Conservation (phyloP, 257 asterid genomes). For the Salvia splendens region DNA sequence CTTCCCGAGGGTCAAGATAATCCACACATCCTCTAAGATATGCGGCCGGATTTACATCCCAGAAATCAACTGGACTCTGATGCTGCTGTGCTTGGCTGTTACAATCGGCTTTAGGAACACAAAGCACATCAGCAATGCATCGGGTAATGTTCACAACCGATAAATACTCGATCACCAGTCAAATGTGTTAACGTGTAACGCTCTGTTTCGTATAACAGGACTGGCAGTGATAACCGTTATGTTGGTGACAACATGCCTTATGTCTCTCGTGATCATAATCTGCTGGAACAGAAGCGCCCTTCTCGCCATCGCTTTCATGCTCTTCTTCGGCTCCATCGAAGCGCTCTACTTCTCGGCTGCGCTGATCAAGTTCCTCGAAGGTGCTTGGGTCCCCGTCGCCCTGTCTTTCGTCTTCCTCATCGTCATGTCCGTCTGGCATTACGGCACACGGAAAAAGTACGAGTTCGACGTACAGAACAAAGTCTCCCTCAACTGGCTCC, state of each 20-base stretch:
- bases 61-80: constrained; percentile 86
- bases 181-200: no score
- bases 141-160: constrained; percentile 49
- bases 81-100: constrained; percentile 88
- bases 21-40: constrained; percentile 79
- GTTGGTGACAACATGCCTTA: constrained; percentile 89
- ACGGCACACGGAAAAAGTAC: constrained; percentile 73
- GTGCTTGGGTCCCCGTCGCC: constrained; percentile 95
- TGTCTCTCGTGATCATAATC: constrained; percentile 76
- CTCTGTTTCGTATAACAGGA: constrained; percentile 43
- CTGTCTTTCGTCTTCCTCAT: constrained; percentile 65
- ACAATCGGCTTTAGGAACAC: constrained; percentile 87
- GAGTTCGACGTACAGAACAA: constrained; percentile 91
- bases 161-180: neutral
- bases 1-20: constrained; percentile 78
- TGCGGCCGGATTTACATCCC: constrained; percentile 93
- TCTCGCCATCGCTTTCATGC: constrained; percentile 62
- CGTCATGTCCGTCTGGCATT: constrained; percentile 79
- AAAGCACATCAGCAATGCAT: constrained; percentile 90
- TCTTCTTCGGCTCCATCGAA: constrained; percentile 81
- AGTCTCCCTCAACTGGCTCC: constrained; percentile 83
- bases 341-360: constrained; percentile 89
- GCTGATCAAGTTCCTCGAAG: constrained; percentile 81
- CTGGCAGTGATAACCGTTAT: constrained; percentile 89
- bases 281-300: constrained; percentile 67